These are phyloP conservation scores for Aureococcus anophagefferens DNA, from an alignment of 108 stramenopile species.

Conservation along the genomic window DNA sequence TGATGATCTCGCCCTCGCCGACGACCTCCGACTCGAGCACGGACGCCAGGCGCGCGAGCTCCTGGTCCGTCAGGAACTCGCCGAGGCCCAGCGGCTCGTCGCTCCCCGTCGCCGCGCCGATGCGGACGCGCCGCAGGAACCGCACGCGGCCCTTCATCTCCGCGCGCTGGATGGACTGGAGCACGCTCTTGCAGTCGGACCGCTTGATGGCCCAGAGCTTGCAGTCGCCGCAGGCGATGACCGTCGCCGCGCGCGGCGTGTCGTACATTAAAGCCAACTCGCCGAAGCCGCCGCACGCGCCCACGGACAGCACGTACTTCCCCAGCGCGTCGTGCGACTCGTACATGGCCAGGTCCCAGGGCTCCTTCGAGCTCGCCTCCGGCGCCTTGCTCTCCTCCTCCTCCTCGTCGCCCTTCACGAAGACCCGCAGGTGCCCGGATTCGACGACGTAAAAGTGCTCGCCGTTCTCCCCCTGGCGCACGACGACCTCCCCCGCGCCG, in stretches of 20 bases:
- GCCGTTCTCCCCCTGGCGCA: constrained; percentile 32
- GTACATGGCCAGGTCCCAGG: too few relatives aligned
- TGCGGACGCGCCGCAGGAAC: constrained; percentile 1
- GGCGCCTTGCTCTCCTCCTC: constrained; percentile 18
- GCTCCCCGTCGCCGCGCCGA: neutral
- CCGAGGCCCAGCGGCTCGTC: neutral
- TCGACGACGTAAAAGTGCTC: constrained; percentile 33
- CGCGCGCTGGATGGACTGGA: constrained; percentile 4
- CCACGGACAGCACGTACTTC: neutral
- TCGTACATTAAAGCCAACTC: constrained; percentile 54
- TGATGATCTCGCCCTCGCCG: constrained; percentile 15
- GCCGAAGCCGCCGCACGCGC: constrained; percentile 22
- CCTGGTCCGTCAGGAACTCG: constrained; percentile 1
- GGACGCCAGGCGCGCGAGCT: constrained; percentile 3
- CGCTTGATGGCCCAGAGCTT: constrained; percentile 38
- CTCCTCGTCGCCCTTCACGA: constrained; percentile 10
- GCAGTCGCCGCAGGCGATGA: constrained; percentile 14
- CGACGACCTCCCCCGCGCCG: constrained; percentile 15
- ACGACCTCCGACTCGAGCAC: neutral
- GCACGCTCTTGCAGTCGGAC: constrained; percentile 30
- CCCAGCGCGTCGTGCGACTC: constrained; percentile 7
- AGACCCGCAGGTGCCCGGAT: constrained; percentile 16
- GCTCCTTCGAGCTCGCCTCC: constrained; percentile 10
- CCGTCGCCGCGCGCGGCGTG: constrained; percentile 41
- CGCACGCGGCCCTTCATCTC: neutral